Conservation (phyloP, 345 rosid species). For the Hibiscus trionum region DNA sequence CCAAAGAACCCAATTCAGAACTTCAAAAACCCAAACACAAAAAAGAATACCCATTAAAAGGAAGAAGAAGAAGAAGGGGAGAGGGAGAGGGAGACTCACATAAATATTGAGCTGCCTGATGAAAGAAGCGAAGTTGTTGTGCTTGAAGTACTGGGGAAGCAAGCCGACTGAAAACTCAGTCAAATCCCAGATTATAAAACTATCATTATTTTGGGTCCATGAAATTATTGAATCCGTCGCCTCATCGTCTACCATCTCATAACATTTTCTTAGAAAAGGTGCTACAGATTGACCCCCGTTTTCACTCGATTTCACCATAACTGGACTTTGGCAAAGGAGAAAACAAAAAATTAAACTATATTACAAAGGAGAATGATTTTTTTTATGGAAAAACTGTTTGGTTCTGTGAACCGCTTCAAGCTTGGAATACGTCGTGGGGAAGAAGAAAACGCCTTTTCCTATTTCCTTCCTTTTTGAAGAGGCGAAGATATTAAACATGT, state of each 20-base stretch:
- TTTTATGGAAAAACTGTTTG: no score
- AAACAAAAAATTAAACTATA: background rate
- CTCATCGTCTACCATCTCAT: conserved; percentile 79
- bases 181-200: conserved; percentile 56
- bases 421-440: background rate
- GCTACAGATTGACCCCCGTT: conserved; percentile 39
- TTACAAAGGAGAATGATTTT: no score
- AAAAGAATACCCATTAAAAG: background rate
- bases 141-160: conserved; percentile 75
- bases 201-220: conserved; percentile 44
- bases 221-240: conserved; percentile 55
- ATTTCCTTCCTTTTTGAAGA: background rate
- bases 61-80: conserved; percentile 1
- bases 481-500: background rate
- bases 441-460: background rate
- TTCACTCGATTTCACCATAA: conserved; percentile 56
- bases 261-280: conserved; percentile 77
- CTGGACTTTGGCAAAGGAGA: background rate
- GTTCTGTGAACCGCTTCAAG: no score
- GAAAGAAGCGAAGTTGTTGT: conserved; percentile 73
- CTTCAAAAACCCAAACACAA: background rate
- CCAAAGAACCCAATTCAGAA: background rate
- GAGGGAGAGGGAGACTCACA: conserved; percentile 32
- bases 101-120: conserved; percentile 87
- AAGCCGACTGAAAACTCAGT: conserved; percentile 55